Evolutionary conservation across 2,329 filamentous ascomycete genomes (phyloP), one percentile per base, ranked within the genome.

Genomic region (Colletotrichum tamarilloi): DNA sequence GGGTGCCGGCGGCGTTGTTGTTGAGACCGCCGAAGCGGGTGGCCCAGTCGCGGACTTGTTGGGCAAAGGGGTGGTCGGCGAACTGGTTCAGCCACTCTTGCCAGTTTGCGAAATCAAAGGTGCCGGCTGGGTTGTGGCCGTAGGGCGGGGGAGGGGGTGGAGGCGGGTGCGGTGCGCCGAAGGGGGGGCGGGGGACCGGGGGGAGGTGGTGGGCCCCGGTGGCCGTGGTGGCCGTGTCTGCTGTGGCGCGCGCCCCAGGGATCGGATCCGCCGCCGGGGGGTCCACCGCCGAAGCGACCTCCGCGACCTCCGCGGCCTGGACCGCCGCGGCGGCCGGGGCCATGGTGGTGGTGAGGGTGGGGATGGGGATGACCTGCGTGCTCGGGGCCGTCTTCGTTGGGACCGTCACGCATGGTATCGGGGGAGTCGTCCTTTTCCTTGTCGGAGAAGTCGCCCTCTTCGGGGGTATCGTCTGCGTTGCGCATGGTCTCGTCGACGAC

Each of bases 51-150:
- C 82, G 82, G 68, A 87, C 75, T 59, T 80, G 80, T 57, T 83
- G 83, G 52, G 86, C 82, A 72, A 85, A 79, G 7, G 86, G 86
- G 74, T 88, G 84, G 72, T 76, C 76, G 5, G 82, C 80, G 71
- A 87, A 78, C 32, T 83, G 80, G 38, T 81, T 78, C 79, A 87
- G 81, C 28, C 59, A 64, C 22, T 64, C 46, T 35, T 64, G 62
- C 75, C 86, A 75, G 42, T 79, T 79, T 28, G 79, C 75, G 63
- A 87, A 80, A 76, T 86, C 84, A 76, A 84, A 83, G 35, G 35
- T 59, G 8, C 32, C 28, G 3, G 78, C 75, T 4, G 76, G 76
- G 28, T 64, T 66, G 59, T 77, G 78, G 9, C 74, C 32, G 3
- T 79, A 74, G 75, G 79, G 68, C 24, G 77, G 59, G 7, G 69